phyloP scores from a whole-genome alignment of 2,329 filamentous ascomycete species.

The Arthrobotrys entomopaga region DNA sequence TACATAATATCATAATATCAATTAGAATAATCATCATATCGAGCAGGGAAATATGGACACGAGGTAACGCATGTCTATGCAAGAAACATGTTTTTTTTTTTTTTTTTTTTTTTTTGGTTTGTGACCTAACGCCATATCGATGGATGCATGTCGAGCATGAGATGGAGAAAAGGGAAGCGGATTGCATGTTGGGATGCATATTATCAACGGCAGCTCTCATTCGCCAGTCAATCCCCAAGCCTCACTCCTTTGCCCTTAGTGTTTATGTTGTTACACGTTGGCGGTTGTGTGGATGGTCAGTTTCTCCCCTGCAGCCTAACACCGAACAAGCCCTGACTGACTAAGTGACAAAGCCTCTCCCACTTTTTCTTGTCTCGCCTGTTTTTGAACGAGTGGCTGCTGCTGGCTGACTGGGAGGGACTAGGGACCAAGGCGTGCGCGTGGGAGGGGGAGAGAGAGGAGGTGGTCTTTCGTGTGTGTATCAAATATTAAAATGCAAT shows the following conservation, averaged over 20 bases:
- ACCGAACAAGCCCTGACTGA: too few species aligned
- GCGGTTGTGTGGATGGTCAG: slow-evolving; percentile 29
- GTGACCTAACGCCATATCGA: neutral
- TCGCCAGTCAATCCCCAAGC: slow-evolving; percentile 10
- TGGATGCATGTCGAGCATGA: neutral
- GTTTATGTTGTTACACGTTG: slow-evolving; percentile 47
- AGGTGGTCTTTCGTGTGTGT: neutral
- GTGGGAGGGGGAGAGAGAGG: slow-evolving; percentile 8
- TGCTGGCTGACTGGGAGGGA: slow-evolving; percentile 14
- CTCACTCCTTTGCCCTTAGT: neutral
- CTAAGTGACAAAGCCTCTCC: slow-evolving; percentile 21
- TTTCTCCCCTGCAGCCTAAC: slow-evolving; percentile 36
- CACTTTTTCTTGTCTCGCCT: slow-evolving; percentile 5
- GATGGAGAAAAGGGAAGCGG: neutral
- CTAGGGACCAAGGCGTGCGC: neutral
- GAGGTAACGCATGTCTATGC: too few species aligned
- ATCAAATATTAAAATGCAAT: slow-evolving; percentile 35
- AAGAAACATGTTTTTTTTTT: too few species aligned
- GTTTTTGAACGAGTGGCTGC: slow-evolving; percentile 3
- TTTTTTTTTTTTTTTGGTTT: too few species aligned
- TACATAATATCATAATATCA: too few species aligned
- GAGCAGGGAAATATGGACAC: too few species aligned
- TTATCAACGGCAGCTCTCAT: slow-evolving; percentile 8
- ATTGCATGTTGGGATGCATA: slow-evolving; percentile 4
- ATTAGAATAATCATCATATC: too few species aligned